Base-by-base conservation (phyloP, 192 early-diverging fungal genomes). In the Cetraspora pellucida region DNA sequence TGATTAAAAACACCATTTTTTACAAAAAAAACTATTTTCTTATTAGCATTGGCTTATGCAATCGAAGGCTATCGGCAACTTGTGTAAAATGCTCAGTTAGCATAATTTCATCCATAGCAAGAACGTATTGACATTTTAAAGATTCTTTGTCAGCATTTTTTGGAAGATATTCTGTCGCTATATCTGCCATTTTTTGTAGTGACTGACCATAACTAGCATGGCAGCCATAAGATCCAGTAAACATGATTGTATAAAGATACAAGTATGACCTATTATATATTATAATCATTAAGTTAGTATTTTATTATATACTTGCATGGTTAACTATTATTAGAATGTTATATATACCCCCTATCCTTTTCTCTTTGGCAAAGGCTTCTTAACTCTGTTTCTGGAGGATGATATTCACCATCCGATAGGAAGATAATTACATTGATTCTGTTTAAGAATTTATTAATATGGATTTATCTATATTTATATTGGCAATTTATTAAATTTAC, bases 371-470 rank as follows among this genome's bases (percentile, higher is more conserved):
- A 75, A 45, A 75, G 44, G 25, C n/a, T 47, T 16, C 44, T 17
- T 47, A 75, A 16, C 61, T 75, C 73, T 14, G 10, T 0, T 47
- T 75, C 73, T 0, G 55, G 59, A 27, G 60, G 14, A n/a, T 61
- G 14, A 17, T 43, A 45, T 63, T 46, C 37, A 75, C 73, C 73
- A 75, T 75, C 73, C 31, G 73, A 75, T 61, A 74, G 28, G 54
- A 74, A 74, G 9, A 74, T 58, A 30, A 74, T 46, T 30, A 74
- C 44, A 25, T 61, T 74, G 16, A 37, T 74, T 11, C 72, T 74
- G 23, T 13, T 21, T 4, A 61, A 47, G 60, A 16, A 7, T 10
- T 46, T 44, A 55, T 1, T 28, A 9, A 46, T 67, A n/a, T 46
- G 0, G 25, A 47, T 3, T 70, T 2, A 45, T 11, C 0, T 19